A percentile compares a stretch with the other conserved stretches of the same genome.
Conservation (phyloP, 352 stramenopile species). For the Elongisporangium anandrum region DNA sequence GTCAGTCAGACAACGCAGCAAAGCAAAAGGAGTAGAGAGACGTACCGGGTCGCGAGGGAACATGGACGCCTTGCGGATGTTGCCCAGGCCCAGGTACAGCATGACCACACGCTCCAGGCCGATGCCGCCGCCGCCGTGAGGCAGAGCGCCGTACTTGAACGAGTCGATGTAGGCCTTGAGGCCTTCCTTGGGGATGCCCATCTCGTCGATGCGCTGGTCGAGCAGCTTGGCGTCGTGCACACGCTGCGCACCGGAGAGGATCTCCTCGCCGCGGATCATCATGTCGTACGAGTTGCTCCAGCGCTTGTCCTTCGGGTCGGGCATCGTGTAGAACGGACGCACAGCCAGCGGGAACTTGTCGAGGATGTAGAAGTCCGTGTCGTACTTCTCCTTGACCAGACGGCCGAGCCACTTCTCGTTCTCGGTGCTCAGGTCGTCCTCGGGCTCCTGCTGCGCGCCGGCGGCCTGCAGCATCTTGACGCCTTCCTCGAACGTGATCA, state of each 20-base stretch:
- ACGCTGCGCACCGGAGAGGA: slow-evolving; percentile 98
- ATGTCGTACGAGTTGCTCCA: slow-evolving; percentile 99
- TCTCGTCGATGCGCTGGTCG: slow-evolving; percentile 83
- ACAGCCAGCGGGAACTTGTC: slow-evolving; percentile 99
- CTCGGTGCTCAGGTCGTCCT: slow-evolving; percentile 89
- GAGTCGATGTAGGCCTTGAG: slow-evolving; percentile 98
- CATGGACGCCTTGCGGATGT: slow-evolving; percentile 99
- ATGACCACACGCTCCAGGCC: slow-evolving; percentile 99
- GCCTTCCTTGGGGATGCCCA: slow-evolving; percentile 82
- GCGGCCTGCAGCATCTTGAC: slow-evolving; percentile 90
- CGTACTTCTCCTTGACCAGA: slow-evolving; percentile 97
- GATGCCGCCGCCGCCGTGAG: slow-evolving; percentile 98
- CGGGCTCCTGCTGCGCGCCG: slow-evolving; percentile 64
- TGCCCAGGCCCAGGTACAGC: slow-evolving; percentile 97
- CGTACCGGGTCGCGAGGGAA: slow-evolving; percentile 96
- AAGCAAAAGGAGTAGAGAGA: slow-evolving; percentile 4
- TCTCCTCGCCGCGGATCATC: slow-evolving; percentile 99
- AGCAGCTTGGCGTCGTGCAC: slow-evolving; percentile 97
- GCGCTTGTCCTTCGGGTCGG: slow-evolving; percentile 91
- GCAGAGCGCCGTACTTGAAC: slow-evolving; percentile 98
- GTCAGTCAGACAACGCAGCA: slow-evolving; percentile 6
- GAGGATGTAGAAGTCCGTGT: slow-evolving; percentile 99
- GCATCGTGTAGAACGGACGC: slow-evolving; percentile 99
- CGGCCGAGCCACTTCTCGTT: slow-evolving; percentile 97
- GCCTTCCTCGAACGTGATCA: slow-evolving; percentile 93